Evolutionary conservation across 148 eudicot species (phyloP).

Genomic region (Nepenthes mirabilis): DNA sequence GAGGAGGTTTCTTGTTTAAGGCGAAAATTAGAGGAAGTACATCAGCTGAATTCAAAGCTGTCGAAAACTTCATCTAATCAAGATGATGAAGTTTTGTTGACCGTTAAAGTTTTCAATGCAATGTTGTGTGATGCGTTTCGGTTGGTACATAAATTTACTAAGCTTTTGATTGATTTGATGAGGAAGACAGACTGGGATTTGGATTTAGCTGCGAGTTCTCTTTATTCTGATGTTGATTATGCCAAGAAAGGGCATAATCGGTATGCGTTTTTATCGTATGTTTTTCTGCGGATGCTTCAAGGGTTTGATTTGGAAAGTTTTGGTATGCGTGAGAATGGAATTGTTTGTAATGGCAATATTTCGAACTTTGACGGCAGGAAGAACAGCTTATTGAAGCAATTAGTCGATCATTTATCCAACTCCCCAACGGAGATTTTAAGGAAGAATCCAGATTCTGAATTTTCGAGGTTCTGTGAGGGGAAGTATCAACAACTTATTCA

Average conservation of each 20-base stretch:
- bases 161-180: constrained; percentile 74
- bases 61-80: constrained; percentile 16
- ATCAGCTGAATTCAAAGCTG: constrained; percentile 26
- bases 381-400: constrained; percentile 26
- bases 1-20: constrained; percentile 42
- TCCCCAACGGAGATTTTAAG: constrained; percentile 65
- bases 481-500: constrained; percentile 78
- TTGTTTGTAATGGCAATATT: constrained; percentile 13
- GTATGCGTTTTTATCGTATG: constrained; percentile 74
- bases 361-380: constrained; percentile 10
- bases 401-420: constrained; percentile 48
- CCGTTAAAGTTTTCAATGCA: constrained; percentile 58
- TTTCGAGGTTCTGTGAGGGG: constrained; percentile 62
- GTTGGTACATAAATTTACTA: constrained; percentile 44
- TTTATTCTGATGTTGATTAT: constrained; percentile 42
- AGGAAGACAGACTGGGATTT: constrained; percentile 73
- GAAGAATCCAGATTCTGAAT: constrained; percentile 42
- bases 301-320: constrained; percentile 54
- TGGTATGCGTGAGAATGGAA: constrained; percentile 25
- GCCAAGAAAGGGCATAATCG: constrained; percentile 51
- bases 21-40: constrained; percentile 32
- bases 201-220: constrained; percentile 61
- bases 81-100: constrained; percentile 38
- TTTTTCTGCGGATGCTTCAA: constrained; percentile 63
- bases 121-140: constrained; percentile 48